Evolutionary conservation across 192 early-diverging fungal species (phyloP).

Genomic region (Coemansia reversa): DNA sequence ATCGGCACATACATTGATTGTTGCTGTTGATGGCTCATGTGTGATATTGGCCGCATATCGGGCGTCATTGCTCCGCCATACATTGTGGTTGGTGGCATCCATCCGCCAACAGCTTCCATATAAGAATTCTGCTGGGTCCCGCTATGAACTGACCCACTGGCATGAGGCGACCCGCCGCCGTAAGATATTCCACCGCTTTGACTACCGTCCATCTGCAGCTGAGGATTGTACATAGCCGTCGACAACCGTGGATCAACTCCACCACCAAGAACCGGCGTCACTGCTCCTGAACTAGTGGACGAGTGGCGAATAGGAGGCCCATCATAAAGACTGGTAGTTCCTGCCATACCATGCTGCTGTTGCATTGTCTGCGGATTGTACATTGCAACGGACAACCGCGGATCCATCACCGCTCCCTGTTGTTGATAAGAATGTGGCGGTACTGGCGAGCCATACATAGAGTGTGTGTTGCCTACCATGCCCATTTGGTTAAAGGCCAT

Average conservation of each 20-base stretch:
- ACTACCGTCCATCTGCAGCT: slow-evolving; percentile 13
- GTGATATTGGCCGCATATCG: slow-evolving; percentile 11
- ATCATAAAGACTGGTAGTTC: slow-evolving; percentile 19
- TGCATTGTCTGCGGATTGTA: slow-evolving; percentile 40
- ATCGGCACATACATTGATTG: slow-evolving; percentile 4
- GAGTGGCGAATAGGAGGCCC: slow-evolving; percentile 9
- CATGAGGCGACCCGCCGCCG: neutral
- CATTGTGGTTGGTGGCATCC: slow-evolving; percentile 29
- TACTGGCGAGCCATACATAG: slow-evolving; percentile 34
- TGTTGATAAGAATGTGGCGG: neutral
- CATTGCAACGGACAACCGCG: slow-evolving; percentile 45
- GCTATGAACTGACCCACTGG: neutral
- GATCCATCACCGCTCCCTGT: slow-evolving; percentile 14
- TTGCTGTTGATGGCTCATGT: neutral
- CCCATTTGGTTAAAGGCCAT: slow-evolving; percentile 37
- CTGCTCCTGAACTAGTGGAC: slow-evolving; percentile 4
- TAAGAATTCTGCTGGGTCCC: slow-evolving; percentile 16
- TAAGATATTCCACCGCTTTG: neutral
- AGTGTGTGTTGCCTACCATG: slow-evolving; percentile 12
- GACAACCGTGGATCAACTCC: slow-evolving; percentile 34
- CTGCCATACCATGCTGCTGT: slow-evolving; percentile 22
- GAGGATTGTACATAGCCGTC: slow-evolving; percentile 31
- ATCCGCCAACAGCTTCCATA: slow-evolving; percentile 23
- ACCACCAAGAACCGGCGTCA: slow-evolving; percentile 5
- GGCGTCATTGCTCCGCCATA: slow-evolving; percentile 13